Base-by-base conservation (phyloP, 2,329 filamentous ascomycete genomes). In the Penicillium oxalicum region DNA sequence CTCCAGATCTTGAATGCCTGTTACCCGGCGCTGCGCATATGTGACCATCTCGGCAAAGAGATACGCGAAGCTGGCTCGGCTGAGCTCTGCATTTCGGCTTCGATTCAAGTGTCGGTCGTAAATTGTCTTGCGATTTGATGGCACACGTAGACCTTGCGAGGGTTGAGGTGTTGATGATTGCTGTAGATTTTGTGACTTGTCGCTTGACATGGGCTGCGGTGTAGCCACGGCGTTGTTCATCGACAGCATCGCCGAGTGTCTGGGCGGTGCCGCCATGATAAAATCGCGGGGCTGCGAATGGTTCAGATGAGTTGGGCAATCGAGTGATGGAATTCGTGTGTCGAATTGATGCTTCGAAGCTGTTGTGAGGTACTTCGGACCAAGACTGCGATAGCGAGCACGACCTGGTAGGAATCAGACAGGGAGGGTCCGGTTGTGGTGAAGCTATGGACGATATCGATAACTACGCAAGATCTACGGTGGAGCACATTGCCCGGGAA, bases 31-130 rank as follows among this genome's bases (percentile, higher is more conserved):
- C 69, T 97, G 93, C 59, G 93, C 91, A 70, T 97, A 97, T 62
- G 83, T 85, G 43, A 98, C 91, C 87, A 97, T 95, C 75, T 96
- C 91, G 52, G 86, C 85, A 68, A 98, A 97, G 50, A 98, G 78
- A 70, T 95, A 97, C 37, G 93, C 91, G 72, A 98, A 97, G 71
- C 88, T 90, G 9, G 93, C 83, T 66, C 94, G 87, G 69, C 90
- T 95, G 58, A 94, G 82, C 76, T 97, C 91, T 50, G 87, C 81
- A 61, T 87, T 88, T 68, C 89, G 88, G 61, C 84, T 86, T 56
- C 93, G 87, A 72, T 96, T 96, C 53, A 97, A 77, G 53, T 95
- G 90, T 47, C 93, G 82, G 76, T 96, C 90, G 76, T 97, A 98
- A 74, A 98, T 97, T 56, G 90, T 95, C 75, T 97, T 97, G 74